A percentile compares a stretch with the other conserved stretches of the same genome.
Conservation (phyloP, 768 basidiomycete genomes). For the Pleurotus platypus region DNA sequence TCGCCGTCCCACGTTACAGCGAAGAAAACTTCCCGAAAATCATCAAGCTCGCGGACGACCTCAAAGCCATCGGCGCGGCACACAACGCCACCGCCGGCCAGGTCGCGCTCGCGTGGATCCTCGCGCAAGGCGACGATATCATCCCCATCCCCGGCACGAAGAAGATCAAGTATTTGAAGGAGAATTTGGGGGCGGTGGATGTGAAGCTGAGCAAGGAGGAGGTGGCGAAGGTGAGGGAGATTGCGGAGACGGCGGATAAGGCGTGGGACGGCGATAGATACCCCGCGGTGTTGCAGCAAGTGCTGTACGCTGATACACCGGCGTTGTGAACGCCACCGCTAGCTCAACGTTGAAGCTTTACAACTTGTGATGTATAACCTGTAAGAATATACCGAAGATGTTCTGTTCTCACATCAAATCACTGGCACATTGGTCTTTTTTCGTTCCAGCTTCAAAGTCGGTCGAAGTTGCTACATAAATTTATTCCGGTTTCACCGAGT, state of each 20-base stretch:
- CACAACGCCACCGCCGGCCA: conserved; percentile 10
- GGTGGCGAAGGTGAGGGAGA: conserved; percentile 22
- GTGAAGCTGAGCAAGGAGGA: conserved; percentile 24
- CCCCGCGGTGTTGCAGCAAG: conserved; percentile 6
- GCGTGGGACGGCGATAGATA: conserved; percentile 21
- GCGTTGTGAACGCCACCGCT: not conserved
- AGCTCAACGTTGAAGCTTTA: not conserved
- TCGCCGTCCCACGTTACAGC: conserved; percentile 29
- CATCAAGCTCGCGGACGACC: conserved; percentile 21
- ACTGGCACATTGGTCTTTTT: no score
- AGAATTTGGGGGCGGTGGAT: conserved; percentile 29
- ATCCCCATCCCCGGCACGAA: conserved; percentile 35
- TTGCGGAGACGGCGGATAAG: conserved; percentile 24
- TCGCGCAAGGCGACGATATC: conserved; percentile 31
- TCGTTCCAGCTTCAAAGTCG: no score
- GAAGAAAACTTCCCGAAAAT: conserved; percentile 46
- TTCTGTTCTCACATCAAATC: not conserved
- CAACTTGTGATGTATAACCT: not conserved
- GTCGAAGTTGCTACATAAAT: no score
- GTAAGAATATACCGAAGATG: not conserved
- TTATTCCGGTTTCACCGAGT: no score
- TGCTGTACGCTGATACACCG: conserved; percentile 13
- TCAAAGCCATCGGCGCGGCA: conserved; percentile 16
- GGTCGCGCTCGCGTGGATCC: conserved; percentile 23
- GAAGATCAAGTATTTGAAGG: conserved; percentile 35